Evolutionary conservation across 257 asterid species (phyloP).

Genomic region (Handroanthus guayacan): DNA sequence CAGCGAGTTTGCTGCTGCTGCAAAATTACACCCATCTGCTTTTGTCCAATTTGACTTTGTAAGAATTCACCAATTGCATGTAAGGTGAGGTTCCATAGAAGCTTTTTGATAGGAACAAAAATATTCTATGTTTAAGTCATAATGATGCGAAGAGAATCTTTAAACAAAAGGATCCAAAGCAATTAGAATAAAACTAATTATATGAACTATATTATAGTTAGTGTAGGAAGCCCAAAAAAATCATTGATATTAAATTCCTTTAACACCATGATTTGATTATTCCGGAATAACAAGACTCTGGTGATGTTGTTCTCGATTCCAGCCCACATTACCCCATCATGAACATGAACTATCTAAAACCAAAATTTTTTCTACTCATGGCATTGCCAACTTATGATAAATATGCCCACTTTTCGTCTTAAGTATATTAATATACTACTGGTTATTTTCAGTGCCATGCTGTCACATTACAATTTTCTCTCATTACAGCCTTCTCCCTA

Average conservation of each 20-base stretch:
- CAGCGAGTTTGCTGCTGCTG: neutral
- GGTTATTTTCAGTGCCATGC: too few relatives aligned
- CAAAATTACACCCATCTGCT: neutral
- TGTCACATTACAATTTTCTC: too few relatives aligned
- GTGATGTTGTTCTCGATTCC: too few relatives aligned
- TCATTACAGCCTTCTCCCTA: too few relatives aligned
- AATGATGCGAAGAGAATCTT: neutral
- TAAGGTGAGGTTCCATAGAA: neutral
- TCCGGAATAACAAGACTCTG: neutral
- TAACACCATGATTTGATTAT: neutral
- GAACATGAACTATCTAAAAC: too few relatives aligned
- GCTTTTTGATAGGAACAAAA: neutral
- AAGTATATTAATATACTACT: too few relatives aligned
- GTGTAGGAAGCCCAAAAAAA: constrained; percentile 11
- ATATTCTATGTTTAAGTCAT: neutral
- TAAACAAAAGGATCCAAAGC: neutral
- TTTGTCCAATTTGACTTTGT: neutral
- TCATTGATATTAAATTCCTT: constrained; percentile 1
- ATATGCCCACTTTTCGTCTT: too few relatives aligned
- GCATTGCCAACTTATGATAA: too few relatives aligned
- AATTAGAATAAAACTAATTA: neutral
- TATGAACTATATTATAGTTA: neutral
- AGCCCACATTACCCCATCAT: too few relatives aligned
- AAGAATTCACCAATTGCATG: neutral
- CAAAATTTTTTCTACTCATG: too few relatives aligned